Conservation (phyloP, 73 alveolate genomes). For the Effrenium voratum region DNA sequence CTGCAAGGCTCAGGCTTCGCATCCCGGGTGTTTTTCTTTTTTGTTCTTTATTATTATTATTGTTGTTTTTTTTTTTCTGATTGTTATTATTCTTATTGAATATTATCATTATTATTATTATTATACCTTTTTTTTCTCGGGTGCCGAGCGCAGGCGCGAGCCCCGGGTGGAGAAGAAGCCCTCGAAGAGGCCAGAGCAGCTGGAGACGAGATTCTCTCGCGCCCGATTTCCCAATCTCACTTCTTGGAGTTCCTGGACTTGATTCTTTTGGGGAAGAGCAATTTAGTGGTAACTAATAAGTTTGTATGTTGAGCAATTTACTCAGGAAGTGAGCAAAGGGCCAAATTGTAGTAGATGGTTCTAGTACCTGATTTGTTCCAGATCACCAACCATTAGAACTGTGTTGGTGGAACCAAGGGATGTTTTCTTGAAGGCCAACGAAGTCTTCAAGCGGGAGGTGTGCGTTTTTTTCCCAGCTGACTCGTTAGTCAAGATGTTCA, state of each 20-base stretch:
- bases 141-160: constrained; percentile 13
- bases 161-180: constrained; percentile 43
- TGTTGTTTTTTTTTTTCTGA: not conserved
- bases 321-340: not conserved
- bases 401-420: too few species aligned
- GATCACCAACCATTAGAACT: too few species aligned
- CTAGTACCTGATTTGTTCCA: not conserved
- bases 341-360: not conserved
- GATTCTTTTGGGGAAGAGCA: not conserved
- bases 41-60: not conserved
- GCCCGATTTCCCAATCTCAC: not conserved
- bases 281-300: not conserved
- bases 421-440: too few species aligned
- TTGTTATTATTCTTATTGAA: not conserved
- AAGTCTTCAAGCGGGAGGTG: too few species aligned
- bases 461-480: too few species aligned
- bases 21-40: not conserved
- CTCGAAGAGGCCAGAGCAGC: not conserved
- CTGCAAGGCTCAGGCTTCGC: not conserved
- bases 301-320: not conserved
- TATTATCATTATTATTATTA: too few species aligned
- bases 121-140: too few species aligned
- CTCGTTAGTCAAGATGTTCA: too few species aligned
- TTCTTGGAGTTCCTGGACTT: not conserved
- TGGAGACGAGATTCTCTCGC: not conserved